Evolutionary conservation across 1,284 basidiomycete genomes (phyloP), one percentile per base, ranked within the genome.

Genomic region (Kalmanozyma brasiliensis): DNA sequence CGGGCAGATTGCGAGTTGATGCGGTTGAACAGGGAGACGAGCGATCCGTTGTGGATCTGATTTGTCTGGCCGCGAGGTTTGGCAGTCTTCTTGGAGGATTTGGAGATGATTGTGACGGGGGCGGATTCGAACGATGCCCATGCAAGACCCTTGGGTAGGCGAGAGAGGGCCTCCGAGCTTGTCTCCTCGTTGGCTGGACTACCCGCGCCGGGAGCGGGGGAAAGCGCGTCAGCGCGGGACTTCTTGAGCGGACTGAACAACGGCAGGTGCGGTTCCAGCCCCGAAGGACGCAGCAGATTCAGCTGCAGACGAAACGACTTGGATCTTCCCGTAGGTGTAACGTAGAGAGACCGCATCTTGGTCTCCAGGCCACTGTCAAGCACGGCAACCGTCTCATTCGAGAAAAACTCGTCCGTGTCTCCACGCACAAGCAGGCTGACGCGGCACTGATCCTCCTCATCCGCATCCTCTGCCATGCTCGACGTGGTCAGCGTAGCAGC

Each of bases 1-100:
- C 94, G 89, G 61, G 95, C 93, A 22, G 93, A 95, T 84, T 98
- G 94, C 13, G 91, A 92, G 84, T 97, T 94, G 86, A 98, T 93
- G 77, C 94, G 91, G 82, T 94, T 94, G 87, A 94, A 95, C 46
- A 98, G 87, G 53, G 92, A 93, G 46, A 98, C 91, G n/a, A 92
- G 89, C 19, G 92, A 91, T 36, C 91, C 90, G 23, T 89, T 89
- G 52, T 93, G 87, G 77, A 97, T 91, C 84, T 93, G 94, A 16
- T 91, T 93, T 10, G 91, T 89, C 77, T 94, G 91, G 80, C 93
- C 94, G 79, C 93, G 89, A 66, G 94, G 94, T 85, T 95, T 95
- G 59, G 92, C 92, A 1, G 93, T 95, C 86, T 95, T 95, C 86
- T 94, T 93, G 43, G 93, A 94, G 26, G 94, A 94, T 83, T 97